Conservation (phyloP, 129 eudicot genomes). For the Ambrosia trifida region DNA sequence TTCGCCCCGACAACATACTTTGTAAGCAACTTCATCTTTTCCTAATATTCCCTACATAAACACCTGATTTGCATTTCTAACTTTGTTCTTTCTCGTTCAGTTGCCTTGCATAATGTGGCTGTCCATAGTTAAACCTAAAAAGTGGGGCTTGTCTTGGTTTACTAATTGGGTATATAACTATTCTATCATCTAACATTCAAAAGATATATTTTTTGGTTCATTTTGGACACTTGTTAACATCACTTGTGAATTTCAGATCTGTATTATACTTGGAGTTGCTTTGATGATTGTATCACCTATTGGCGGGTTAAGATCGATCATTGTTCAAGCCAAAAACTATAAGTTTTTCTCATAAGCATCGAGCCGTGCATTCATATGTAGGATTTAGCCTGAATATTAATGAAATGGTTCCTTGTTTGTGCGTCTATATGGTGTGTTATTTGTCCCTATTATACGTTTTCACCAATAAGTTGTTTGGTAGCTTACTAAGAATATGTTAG, state of each 20-base stretch:
- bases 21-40: neutral
- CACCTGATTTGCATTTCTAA: neutral
- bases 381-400: neutral
- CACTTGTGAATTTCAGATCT: conserved; percentile 18
- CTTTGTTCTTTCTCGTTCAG: neutral
- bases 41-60: neutral
- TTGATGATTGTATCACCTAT: conserved; percentile 24
- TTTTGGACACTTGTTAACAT: neutral
- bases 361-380: neutral
- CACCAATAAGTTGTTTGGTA: too few relatives aligned
- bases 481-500: too few relatives aligned
- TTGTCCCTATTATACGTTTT: too few relatives aligned
- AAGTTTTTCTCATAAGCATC: conserved; percentile 37
- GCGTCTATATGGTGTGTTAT: too few relatives aligned
- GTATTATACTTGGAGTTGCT: conserved; percentile 20
- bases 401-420: neutral
- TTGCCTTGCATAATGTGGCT: conserved; percentile 25
- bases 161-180: conserved; percentile 21
- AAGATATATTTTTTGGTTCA: neutral
- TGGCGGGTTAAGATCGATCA: conserved; percentile 20
- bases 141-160: conserved; percentile 18
- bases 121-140: conserved; percentile 3
- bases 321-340: conserved; percentile 23
- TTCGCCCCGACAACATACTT: conserved; percentile 24
- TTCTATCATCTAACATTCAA: conserved; percentile 1